Conservation (phyloP, 345 rosid genomes). For the Salix brachista region DNA sequence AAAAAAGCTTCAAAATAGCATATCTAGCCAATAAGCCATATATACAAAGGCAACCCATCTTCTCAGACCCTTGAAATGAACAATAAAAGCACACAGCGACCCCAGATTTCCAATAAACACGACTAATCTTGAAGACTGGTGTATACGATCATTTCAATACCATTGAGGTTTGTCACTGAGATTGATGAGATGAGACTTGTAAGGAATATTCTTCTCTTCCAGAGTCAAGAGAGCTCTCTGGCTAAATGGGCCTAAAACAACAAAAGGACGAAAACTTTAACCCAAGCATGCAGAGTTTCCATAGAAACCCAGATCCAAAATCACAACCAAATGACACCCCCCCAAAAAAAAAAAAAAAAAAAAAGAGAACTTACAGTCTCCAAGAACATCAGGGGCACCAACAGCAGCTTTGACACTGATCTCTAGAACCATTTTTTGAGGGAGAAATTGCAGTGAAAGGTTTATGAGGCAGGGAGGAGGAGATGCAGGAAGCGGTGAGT, state of each 20-base stretch:
- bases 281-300: not conserved
- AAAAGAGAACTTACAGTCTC: constrained; percentile 60
- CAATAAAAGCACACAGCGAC: not conserved
- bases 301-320: not conserved
- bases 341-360: not conserved
- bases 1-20: not conserved
- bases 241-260: constrained; percentile 60
- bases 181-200: constrained; percentile 56
- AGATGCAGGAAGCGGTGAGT: not conserved
- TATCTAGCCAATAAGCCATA: not conserved
- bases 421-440: constrained; percentile 57
- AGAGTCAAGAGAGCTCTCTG: constrained; percentile 65
- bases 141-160: constrained; percentile 26
- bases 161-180: constrained; percentile 69
- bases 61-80: not conserved
- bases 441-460: not conserved
- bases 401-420: constrained; percentile 78
- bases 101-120: not conserved
- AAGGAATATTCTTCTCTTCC: constrained; percentile 79
- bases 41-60: constrained; percentile 3
- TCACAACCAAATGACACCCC: not conserved
- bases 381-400: constrained; percentile 63
- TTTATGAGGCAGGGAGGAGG: not conserved
- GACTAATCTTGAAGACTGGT: not conserved
- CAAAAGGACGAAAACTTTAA: not conserved